phyloP scores from a whole-genome alignment of 805 yeast genomes.

The Barnettozyma populi region DNA sequence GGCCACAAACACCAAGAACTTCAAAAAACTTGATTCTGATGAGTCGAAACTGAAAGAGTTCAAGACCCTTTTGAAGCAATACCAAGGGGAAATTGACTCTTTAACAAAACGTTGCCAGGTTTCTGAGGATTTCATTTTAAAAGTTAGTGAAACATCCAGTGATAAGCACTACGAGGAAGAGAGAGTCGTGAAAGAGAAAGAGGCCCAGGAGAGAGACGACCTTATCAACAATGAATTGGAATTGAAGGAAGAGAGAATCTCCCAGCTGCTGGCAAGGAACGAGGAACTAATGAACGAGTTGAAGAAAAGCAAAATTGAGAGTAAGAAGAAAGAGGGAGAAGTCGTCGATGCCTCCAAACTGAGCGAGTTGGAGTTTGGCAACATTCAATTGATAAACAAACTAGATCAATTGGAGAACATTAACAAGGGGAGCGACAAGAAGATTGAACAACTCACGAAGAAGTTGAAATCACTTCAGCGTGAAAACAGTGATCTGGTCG shows the following conservation, averaged over 20 bases:
- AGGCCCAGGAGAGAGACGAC: conserved; percentile 45
- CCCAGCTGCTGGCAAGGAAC: conserved; percentile 73
- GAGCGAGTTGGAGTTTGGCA: conserved; percentile 61
- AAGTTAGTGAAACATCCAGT: conserved; percentile 29
- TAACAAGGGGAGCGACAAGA: conserved; percentile 14
- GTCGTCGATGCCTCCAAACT: conserved; percentile 39
- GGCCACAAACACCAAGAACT: conserved; percentile 81
- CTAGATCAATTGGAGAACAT: conserved; percentile 43
- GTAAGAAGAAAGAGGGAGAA: conserved; percentile 36
- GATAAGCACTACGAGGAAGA: conserved; percentile 17
- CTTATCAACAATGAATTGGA: conserved; percentile 51
- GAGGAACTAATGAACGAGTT: conserved; percentile 66
- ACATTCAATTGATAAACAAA: conserved; percentile 53
- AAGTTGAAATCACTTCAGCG: conserved; percentile 35
- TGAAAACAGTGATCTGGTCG: conserved; percentile 46
- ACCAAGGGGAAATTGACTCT: conserved; percentile 84
- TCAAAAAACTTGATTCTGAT: conserved; percentile 59
- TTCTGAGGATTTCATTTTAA: conserved; percentile 69
- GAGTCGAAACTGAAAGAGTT: conserved; percentile 60
- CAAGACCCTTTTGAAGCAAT: conserved; percentile 62
- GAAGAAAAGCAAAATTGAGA: conserved; percentile 43
- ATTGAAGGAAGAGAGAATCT: conserved; percentile 67
- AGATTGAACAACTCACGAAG: conserved; percentile 19
- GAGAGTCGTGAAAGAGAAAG: conserved; percentile 46
- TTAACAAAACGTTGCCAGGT: conserved; percentile 72